Percentiles rank a stretch among this genome's conserved stretches.
Conservation (phyloP, 2,329 filamentous ascomycete genomes). For the Raffaelea arxii region DNA sequence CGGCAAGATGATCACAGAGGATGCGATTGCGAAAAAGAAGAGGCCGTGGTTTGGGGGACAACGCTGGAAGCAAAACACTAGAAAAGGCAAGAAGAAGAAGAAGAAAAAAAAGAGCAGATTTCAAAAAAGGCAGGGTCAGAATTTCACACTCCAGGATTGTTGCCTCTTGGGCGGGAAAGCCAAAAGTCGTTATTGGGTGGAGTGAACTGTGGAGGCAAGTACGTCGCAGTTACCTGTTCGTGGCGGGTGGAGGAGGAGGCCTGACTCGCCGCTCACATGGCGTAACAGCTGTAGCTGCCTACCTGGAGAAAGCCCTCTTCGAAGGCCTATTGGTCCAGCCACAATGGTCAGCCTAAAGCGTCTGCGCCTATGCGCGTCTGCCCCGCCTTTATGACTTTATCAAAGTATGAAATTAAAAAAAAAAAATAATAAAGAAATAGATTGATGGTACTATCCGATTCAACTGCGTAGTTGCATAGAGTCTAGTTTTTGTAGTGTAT, state of each 20-base stretch:
- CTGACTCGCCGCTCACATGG: background rate
- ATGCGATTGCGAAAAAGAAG: background rate
- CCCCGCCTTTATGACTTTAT: no score
- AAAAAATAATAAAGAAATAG: background rate
- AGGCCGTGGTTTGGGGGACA: background rate
- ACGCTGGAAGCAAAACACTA: no score
- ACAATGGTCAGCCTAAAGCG: background rate
- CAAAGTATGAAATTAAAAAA: background rate
- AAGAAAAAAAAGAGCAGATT: no score
- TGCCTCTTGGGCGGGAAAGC: no score
- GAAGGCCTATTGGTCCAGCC: background rate
- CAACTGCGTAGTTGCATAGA: no score
- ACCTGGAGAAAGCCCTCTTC: background rate
- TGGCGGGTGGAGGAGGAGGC: background rate
- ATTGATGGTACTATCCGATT: no score
- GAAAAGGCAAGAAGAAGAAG: background rate
- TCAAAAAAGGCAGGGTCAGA: no score
- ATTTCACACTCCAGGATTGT: no score
- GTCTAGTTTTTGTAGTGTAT: no score
- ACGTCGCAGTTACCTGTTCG: background rate
- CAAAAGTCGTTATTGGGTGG: background rate
- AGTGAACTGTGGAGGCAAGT: background rate
- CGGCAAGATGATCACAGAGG: no score
- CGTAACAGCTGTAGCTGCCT: slow-evolving; percentile 10
- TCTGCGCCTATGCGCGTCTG: no score